Evolutionary conservation across 352 stramenopile species (phyloP), one percentile per base, ranked within the genome.

Genomic region (Phytopythium boreale): DNA sequence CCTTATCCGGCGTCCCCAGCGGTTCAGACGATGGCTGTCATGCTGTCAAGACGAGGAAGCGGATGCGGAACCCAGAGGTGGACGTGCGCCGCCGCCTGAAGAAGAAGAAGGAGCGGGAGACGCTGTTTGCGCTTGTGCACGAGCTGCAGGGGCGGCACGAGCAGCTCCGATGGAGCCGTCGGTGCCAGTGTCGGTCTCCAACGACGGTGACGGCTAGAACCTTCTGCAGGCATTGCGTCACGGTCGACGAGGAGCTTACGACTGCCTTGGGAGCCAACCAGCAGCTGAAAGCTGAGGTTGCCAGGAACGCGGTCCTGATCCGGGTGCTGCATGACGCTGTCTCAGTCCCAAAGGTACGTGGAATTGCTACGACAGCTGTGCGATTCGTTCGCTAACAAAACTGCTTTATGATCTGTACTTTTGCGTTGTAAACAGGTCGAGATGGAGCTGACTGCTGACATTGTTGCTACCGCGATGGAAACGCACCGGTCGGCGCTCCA

Each of bases 81-180:
- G 52, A 59, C 52, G n/a, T 47, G 52, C 52, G 52, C 17, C 27
- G 52, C 22, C 52, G 52, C 29, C n/a, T 46, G 31, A 59, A 46
- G 52, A 59, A 46, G 52, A 59, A 59, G 34, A 17, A 24, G 29
- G 52, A 59, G 19, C 52, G 52, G 2, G 52, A 59, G 29, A 22
- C 22, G 29, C 31, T 59, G 29, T 9, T 29, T 2, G 14, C 24
- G 52, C 31, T 26, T 20, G 52, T 59, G 20, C 29, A 31, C 29
- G 52, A 59, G 29, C 52, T 59, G 29, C 36, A 39, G 52, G 53
- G n/a, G 5, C 19, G n/a, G 19, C n/a, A 8, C 19, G 44, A 50
- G 5, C 29, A 37, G n/a, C 44, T 50, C 7, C 44, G n/a, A 27
- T 20, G 8, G 20, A 27, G 9, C 44, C 1, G n/a, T 4, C n/a